Evolutionary conservation across 139 green algal species (phyloP), one percentile per base, ranked within the genome.

Genomic region (Desmodesmus armatus): DNA sequence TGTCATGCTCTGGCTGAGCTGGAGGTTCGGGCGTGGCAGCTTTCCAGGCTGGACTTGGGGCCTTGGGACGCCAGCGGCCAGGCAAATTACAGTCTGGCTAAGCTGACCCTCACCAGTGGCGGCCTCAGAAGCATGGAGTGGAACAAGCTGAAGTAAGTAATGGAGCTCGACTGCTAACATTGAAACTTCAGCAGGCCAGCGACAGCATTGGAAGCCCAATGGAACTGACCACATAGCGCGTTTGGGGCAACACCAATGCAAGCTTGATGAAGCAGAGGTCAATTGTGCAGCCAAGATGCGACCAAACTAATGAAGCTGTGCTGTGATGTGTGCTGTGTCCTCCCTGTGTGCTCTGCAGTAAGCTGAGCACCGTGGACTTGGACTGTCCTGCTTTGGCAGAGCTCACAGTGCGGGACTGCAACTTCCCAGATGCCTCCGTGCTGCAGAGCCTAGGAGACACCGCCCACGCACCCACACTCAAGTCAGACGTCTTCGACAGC

Each of bases 361-460:
- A 75, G 62, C 33, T 84, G 78, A 49, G 31, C 9, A 41, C 76
- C 41, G 29, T 84, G 41, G 78, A 84, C 17, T n/a, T 84, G 3
- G 63, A 47, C 43, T 84, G 78, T 33, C 78, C 78, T 13, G 33
- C 35, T 17, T 41, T 84, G 5, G 62, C 43, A 35, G 78, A 84
- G 39, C 41, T 84, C 13, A 39, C 15, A 27, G 67, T 84, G 35
- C 62, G 62, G 6, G 78, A 84, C 15, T 84, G 78, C 33, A 63
- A 84, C 62, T 77, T 67, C 33, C 63, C 77, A 13, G 43, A 4
- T 21, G 41, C 62, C 25, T 29, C 78, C 66, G 62, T n/a, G 21
- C 41, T 84, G 0, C 62, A 75, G 25, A 63, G 41, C 27, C 62
- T 84, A 2, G 78, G 78, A 37, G 63, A 76, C 63, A 84, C 65